Conservation (phyloP, 345 rosid species). For the Lepidium sativum region DNA sequence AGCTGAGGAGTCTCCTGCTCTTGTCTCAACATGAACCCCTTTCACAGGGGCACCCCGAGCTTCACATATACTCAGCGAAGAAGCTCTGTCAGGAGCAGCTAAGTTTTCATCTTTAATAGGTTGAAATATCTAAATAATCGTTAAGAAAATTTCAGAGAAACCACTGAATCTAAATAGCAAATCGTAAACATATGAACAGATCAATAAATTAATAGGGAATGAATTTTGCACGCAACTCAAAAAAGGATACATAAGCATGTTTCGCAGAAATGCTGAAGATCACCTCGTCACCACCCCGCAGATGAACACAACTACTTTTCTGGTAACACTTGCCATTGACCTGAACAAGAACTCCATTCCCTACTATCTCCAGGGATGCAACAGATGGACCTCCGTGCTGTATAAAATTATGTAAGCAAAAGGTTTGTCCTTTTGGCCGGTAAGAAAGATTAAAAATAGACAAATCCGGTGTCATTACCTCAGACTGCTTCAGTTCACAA, state of each 20-base stretch:
- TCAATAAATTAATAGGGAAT: background rate
- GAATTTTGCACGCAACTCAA: background rate
- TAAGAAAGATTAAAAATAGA: background rate
- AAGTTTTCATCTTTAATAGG: slow-evolving; percentile 57
- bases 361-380: slow-evolving; percentile 62
- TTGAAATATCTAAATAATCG: slow-evolving; percentile 64
- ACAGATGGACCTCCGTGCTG: slow-evolving; percentile 62
- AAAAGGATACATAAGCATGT: slow-evolving; percentile 96
- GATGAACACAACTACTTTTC: slow-evolving; percentile 37
- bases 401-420: slow-evolving; percentile 24
- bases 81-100: slow-evolving; percentile 50
- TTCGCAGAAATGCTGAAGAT: slow-evolving; percentile 58
- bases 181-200: background rate
- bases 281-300: slow-evolving; percentile 91
- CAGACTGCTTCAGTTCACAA: slow-evolving; percentile 69
- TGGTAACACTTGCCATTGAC: slow-evolving; percentile 64
- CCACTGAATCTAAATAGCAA: background rate
- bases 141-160: slow-evolving; percentile 39
- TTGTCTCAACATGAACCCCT: slow-evolving; percentile 68
- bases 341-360: slow-evolving; percentile 75
- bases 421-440: background rate
- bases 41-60: slow-evolving; percentile 57
- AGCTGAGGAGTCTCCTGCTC: slow-evolving; percentile 80
- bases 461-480: slow-evolving; percentile 36
- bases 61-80: slow-evolving; percentile 70